Percentiles rank a stretch among this genome's conserved stretches.
These are phyloP conservation scores for Wickerhamomyces mucosus DNA, from an alignment of 805 yeast species.

Conservation along the genomic window DNA sequence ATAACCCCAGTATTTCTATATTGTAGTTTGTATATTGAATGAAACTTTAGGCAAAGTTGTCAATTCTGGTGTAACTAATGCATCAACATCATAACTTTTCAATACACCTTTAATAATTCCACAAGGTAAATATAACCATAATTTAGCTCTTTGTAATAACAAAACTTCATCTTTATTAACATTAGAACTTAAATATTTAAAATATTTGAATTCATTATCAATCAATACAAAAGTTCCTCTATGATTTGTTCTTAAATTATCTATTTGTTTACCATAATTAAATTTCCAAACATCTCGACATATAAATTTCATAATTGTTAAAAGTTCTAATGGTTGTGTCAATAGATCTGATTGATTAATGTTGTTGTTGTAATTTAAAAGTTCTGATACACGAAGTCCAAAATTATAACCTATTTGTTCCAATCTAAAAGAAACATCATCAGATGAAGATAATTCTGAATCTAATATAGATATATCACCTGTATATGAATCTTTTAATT, in stretches of 20 bases:
- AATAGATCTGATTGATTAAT: slow-evolving; percentile 37
- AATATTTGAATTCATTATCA: slow-evolving; percentile 52
- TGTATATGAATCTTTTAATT: slow-evolving; percentile 17
- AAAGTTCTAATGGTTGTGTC: slow-evolving; percentile 48
- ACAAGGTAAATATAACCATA: slow-evolving; percentile 61
- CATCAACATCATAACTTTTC: slow-evolving; percentile 57
- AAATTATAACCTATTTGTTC: slow-evolving; percentile 65
- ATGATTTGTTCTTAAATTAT: slow-evolving; percentile 86
- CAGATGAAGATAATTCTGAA: slow-evolving; percentile 26
- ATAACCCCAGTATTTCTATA: not conserved
- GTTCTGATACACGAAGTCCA: slow-evolving; percentile 50
- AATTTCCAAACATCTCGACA: slow-evolving; percentile 88
- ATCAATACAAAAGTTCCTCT: slow-evolving; percentile 73
- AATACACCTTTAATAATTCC: slow-evolving; percentile 71
- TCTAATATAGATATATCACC: slow-evolving; percentile 36
- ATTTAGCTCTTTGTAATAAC: slow-evolving; percentile 31
- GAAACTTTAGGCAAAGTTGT: slow-evolving; percentile 56
- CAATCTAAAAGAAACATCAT: slow-evolving; percentile 47
- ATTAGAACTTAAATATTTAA: slow-evolving; percentile 40
- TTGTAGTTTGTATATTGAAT: slow-evolving; percentile 56
- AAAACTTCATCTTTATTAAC: slow-evolving; percentile 34
- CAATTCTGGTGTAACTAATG: slow-evolving; percentile 57
- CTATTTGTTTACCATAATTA: slow-evolving; percentile 79
- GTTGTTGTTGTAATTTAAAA: slow-evolving; percentile 35
- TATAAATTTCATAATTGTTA: slow-evolving; percentile 84